phyloP scores from a whole-genome alignment of 495 filamentous ascomycete species.

The Xylaria flabelliformis region DNA sequence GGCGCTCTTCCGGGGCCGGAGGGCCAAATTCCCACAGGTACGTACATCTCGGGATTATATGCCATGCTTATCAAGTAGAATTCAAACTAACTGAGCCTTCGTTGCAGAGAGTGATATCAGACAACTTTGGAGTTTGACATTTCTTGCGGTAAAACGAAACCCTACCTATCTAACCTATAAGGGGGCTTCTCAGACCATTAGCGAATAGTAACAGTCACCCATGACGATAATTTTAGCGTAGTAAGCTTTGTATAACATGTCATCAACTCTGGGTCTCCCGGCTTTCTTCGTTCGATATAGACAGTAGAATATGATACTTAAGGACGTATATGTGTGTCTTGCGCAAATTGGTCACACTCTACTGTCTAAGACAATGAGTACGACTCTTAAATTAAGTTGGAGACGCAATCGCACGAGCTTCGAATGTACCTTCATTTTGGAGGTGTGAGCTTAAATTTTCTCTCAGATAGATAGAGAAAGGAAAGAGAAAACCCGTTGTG shows the following conservation, averaged over 20 bases:
- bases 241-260: no score
- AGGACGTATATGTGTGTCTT: not conserved
- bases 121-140: slow-evolving; percentile 64
- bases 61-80: not conserved
- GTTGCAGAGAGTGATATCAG: slow-evolving; percentile 55
- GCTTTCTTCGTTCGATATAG: not conserved
- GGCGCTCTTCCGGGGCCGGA: slow-evolving; percentile 60
- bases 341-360: not conserved
- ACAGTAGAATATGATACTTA: not conserved
- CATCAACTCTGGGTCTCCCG: not conserved
- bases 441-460: not conserved
- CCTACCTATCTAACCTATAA: slow-evolving; percentile 32
- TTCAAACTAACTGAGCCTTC: slow-evolving; percentile 21
- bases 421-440: not conserved
- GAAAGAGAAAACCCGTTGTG: not conserved
- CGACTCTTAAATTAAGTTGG: not conserved
- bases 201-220: not conserved
- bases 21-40: slow-evolving; percentile 48
- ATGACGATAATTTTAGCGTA: not conserved
- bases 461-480: not conserved
- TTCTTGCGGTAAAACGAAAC: slow-evolving; percentile 58
- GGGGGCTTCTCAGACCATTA: not conserved
- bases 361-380: not conserved
- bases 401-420: not conserved
- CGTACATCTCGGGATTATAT: slow-evolving; percentile 18